Conservation (phyloP, 176 grass and related monocot species). For the Phoenix roebelenii region DNA sequence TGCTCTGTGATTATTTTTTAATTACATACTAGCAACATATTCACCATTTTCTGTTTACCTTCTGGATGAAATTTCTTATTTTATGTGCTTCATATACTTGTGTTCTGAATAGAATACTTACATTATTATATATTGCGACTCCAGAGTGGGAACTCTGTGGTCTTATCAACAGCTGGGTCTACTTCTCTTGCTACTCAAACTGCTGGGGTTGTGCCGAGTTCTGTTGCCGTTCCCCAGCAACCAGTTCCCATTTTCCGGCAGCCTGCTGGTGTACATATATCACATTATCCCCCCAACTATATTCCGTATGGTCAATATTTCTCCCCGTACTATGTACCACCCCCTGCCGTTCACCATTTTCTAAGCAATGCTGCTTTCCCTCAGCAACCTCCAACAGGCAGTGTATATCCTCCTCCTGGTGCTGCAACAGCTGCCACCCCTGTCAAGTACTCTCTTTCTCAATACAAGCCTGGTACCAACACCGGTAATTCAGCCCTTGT, state of each 20-base stretch:
- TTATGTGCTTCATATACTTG: too few relatives aligned
- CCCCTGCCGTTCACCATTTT: conserved; percentile 56
- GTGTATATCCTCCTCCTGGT: conserved; percentile 46
- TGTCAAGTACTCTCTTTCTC: conserved; percentile 45
- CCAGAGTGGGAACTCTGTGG: conserved; percentile 40
- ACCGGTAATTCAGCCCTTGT: conserved; percentile 45
- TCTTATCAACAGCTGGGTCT: conserved; percentile 41
- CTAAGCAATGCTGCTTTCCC: conserved; percentile 59
- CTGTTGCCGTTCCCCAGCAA: conserved; percentile 66
- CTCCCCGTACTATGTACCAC: conserved; percentile 52
- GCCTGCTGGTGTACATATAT: conserved; percentile 57
- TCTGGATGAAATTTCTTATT: too few relatives aligned
- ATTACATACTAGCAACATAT: too few relatives aligned
- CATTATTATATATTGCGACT: not conserved
- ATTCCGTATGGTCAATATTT: conserved; percentile 78
- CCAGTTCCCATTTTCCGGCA: conserved; percentile 59
- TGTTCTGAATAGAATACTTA: too few relatives aligned
- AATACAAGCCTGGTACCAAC: conserved; percentile 74
- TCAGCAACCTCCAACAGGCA: conserved; percentile 55
- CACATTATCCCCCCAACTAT: conserved; percentile 54
- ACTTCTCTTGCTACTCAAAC: conserved; percentile 37
- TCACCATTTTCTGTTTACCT: too few relatives aligned
- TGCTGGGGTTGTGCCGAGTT: conserved; percentile 44
- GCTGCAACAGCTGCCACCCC: conserved; percentile 30
- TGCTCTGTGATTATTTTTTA: too few relatives aligned